A percentile compares a stretch with the other conserved stretches of the same genome.
These are phyloP conservation scores for Cadophora sp. DNA, from an alignment of 2,329 filamentous ascomycete genomes.

Conservation along the genomic window DNA sequence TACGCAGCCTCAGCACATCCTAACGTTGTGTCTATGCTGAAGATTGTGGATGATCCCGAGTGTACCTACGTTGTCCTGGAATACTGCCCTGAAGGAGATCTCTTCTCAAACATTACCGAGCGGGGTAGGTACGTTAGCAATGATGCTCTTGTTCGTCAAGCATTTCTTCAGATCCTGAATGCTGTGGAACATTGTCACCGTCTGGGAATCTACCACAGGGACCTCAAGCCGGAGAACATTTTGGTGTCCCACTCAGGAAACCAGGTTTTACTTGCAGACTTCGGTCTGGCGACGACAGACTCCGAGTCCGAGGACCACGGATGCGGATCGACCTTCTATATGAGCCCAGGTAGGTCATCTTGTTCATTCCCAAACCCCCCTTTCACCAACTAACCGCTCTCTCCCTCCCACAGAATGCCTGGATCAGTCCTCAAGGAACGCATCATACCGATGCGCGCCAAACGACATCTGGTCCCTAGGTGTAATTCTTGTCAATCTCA, in stretches of 20 bases:
- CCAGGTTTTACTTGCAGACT: conserved; percentile 95
- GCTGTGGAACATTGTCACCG: conserved; percentile 95
- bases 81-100: conserved; percentile 94
- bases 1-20: conserved; percentile 86
- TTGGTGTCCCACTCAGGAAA: conserved; percentile 87
- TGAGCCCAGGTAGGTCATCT: conserved; percentile 87
- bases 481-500: conserved; percentile 96
- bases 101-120: conserved; percentile 98
- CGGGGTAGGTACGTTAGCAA: conserved; percentile 91
- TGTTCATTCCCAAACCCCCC: conserved; percentile 29
- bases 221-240: conserved; percentile 98
- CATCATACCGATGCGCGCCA: conserved; percentile 87
- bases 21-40: conserved; percentile 92
- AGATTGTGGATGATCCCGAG: conserved; percentile 89
- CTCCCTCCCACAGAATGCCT: conserved; percentile 74
- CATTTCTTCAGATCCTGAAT: conserved; percentile 95
- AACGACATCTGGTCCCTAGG: conserved; percentile 99
- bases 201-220: conserved; percentile 93
- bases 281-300: conserved; percentile 90
- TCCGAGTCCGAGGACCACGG: conserved; percentile 90
- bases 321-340: conserved; percentile 98
- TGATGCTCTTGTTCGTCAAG: conserved; percentile 83
- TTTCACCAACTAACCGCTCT: conserved; percentile 40
- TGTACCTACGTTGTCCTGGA: conserved; percentile 97
- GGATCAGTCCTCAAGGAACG: conserved; percentile 74